Evolutionary conservation across 805 yeast species (phyloP).

Genomic region (Wickerhamiella parazyma): DNA sequence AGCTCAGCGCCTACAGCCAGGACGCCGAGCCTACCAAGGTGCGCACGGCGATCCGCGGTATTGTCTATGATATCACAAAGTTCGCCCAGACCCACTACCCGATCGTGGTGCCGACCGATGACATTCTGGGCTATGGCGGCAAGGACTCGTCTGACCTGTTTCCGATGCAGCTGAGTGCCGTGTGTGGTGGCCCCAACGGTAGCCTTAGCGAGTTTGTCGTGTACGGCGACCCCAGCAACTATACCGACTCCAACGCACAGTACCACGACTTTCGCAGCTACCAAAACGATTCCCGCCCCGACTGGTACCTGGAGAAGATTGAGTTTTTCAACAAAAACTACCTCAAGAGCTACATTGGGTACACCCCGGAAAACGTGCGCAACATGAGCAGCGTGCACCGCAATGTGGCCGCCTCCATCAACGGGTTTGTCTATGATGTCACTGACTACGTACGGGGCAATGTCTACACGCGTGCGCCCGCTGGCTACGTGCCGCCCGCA

Average conservation of each 20-base stretch:
- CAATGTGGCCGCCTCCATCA: slow-evolving; percentile 23
- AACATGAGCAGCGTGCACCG: slow-evolving; percentile 19
- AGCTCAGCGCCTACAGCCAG: slow-evolving; percentile 23
- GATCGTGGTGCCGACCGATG: slow-evolving; percentile 24
- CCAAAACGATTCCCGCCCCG: slow-evolving; percentile 30
- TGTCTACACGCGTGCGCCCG: slow-evolving; percentile 22
- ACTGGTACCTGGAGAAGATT: slow-evolving; percentile 31
- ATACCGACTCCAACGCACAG: slow-evolving; percentile 27
- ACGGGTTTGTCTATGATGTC: slow-evolving; percentile 29
- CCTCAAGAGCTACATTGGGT: slow-evolving; percentile 28
- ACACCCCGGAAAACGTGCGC: slow-evolving; percentile 23
- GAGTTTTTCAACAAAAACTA: slow-evolving; percentile 25
- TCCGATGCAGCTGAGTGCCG: slow-evolving; percentile 30
- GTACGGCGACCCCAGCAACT: slow-evolving; percentile 25
- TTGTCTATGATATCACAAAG: slow-evolving; percentile 28
- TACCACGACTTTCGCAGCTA: slow-evolving; percentile 31
- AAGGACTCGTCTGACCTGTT: slow-evolving; percentile 26
- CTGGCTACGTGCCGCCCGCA: slow-evolving; percentile 18
- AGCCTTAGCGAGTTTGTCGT: slow-evolving; percentile 19
- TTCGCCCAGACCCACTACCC: slow-evolving; percentile 31
- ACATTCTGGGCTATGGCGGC: slow-evolving; percentile 29
- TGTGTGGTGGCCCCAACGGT: slow-evolving; percentile 27
- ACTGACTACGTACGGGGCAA: slow-evolving; percentile 28
- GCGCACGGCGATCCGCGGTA: slow-evolving; percentile 28
- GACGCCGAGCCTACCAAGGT: slow-evolving; percentile 23